Evolutionary conservation across 768 basidiomycete genomes (phyloP).

Genomic region (Amanita pallidorosea): DNA sequence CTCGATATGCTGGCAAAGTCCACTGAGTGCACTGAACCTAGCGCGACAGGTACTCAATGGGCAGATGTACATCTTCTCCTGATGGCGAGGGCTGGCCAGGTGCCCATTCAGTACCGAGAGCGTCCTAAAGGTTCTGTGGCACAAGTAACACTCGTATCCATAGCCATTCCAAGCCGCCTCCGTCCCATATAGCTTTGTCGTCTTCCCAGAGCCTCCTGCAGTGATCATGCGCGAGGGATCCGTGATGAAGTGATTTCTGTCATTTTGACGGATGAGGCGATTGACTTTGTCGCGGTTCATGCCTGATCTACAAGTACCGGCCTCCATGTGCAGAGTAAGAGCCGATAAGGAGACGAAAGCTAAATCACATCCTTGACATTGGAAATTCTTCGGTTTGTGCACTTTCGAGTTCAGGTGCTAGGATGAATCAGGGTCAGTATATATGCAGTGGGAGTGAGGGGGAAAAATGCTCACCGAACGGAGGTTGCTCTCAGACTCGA

Average conservation of each 20-base stretch:
- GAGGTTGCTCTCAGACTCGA: slow-evolving; percentile 29
- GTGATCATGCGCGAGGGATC: slow-evolving; percentile 42
- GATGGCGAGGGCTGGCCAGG: slow-evolving; percentile 50
- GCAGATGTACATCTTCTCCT: slow-evolving; percentile 43
- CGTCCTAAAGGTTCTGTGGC: slow-evolving; percentile 1
- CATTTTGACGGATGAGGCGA: slow-evolving; percentile 28
- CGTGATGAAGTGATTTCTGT: slow-evolving; percentile 41
- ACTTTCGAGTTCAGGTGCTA: slow-evolving; percentile 43
- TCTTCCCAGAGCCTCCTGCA: slow-evolving; percentile 12
- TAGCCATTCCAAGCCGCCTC: slow-evolving; percentile 30
- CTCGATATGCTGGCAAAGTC: slow-evolving; percentile 54
- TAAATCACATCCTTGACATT: slow-evolving; percentile 31
- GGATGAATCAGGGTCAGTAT: neutral
- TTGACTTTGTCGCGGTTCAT: slow-evolving; percentile 30
- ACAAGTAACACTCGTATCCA: slow-evolving; percentile 40
- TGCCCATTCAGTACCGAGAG: slow-evolving; percentile 48
- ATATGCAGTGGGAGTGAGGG: neutral
- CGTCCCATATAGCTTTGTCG: slow-evolving; percentile 16
- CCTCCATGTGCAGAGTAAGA: slow-evolving; percentile 55
- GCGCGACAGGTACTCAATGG: slow-evolving; percentile 31
- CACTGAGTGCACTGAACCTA: slow-evolving; percentile 44
- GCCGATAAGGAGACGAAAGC: slow-evolving; percentile 39
- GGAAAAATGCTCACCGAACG: slow-evolving; percentile 9
- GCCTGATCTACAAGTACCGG: slow-evolving; percentile 44
- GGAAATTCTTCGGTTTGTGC: slow-evolving; percentile 29